Conservation (phyloP, 148 eudicot species). For the Vaccinium darrowii region DNA sequence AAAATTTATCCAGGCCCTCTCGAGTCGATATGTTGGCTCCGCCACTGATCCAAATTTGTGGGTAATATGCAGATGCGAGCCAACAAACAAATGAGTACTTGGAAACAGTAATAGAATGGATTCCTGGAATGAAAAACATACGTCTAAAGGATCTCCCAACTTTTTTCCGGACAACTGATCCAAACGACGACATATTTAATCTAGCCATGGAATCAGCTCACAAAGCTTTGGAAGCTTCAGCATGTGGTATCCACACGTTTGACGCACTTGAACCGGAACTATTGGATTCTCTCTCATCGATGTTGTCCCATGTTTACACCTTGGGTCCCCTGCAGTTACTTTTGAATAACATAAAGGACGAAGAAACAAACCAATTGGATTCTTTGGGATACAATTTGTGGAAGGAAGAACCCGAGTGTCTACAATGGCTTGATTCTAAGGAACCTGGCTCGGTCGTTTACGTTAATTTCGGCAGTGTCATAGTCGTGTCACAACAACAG, state of each 20-base stretch:
- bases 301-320: slow-evolving; percentile 6
- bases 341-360: neutral
- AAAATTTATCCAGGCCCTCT: too few species aligned
- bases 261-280: slow-evolving; percentile 11
- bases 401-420: slow-evolving; percentile 16
- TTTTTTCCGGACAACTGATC: neutral
- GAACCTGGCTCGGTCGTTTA: neutral
- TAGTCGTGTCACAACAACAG: neutral
- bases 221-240: slow-evolving; percentile 17
- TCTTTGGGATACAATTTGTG: slow-evolving; percentile 15
- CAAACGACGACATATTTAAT: neutral
- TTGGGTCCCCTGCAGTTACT: slow-evolving; percentile 17
- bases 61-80: neutral
- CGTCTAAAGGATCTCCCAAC: neutral
- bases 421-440: slow-evolving; percentile 13
- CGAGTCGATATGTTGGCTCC: too few species aligned
- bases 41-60: neutral
- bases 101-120: too few species aligned
- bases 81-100: neutral
- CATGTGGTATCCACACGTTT: neutral
- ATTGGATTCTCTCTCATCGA: neutral
- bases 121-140: neutral
- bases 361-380: neutral
- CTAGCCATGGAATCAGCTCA: slow-evolving; percentile 13
- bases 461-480: neutral